These are phyloP conservation scores for Trifolium pratense DNA, from an alignment of 306 rosid species.

Conservation along the genomic window DNA sequence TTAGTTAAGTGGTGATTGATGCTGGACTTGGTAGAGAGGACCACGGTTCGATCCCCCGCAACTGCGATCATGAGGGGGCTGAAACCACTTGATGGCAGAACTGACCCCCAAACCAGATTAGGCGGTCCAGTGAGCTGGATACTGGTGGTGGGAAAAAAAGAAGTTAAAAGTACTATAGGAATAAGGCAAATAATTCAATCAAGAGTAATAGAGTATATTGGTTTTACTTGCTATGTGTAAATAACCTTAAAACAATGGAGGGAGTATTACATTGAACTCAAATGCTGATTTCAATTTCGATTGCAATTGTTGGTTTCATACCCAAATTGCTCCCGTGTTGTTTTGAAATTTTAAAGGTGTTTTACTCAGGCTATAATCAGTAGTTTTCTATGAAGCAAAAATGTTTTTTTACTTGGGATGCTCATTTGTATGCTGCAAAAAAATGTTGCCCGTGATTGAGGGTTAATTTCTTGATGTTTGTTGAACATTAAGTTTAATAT, in stretches of 20 bases:
- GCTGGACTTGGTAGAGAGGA: no score
- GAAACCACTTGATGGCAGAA: no score
- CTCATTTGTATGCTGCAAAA: conserved; percentile 13
- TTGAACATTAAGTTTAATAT: neutral
- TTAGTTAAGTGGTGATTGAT: no score
- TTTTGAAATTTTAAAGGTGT: neutral
- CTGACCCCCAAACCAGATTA: no score
- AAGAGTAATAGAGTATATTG: no score
- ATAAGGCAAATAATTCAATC: neutral
- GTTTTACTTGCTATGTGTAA: neutral
- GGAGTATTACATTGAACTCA: neutral
- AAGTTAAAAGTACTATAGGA: no score
- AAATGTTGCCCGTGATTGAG: neutral
- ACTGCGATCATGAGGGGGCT: no score
- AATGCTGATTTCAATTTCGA: conserved; percentile 19
- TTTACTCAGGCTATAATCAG: neutral
- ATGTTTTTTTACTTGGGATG: neutral
- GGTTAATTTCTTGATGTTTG: conserved; percentile 25
- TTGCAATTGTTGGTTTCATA: neutral
- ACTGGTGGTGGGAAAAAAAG: no score
- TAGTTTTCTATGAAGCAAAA: neutral
- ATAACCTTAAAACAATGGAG: neutral
- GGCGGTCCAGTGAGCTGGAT: no score
- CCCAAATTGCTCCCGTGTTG: neutral
- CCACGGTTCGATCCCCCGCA: no score